Conservation (phyloP, 352 stramenopile genomes). For the Globisporangium nunn region DNA sequence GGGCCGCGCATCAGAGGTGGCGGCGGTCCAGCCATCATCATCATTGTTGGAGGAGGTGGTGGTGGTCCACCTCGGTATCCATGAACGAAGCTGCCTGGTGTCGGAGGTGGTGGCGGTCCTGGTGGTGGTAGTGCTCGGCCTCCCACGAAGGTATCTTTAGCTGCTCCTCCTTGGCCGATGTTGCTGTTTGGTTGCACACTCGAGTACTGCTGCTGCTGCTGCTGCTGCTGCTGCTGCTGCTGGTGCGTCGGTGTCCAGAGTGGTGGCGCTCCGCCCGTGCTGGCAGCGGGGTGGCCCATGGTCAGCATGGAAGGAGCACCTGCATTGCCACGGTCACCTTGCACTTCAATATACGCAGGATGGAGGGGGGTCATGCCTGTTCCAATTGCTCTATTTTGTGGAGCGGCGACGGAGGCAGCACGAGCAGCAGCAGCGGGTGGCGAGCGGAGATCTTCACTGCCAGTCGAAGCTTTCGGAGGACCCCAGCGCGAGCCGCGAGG, state of each 20-base stretch:
- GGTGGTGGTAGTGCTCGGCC: constrained; percentile 1
- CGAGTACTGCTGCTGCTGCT: neutral
- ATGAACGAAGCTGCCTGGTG: constrained; percentile 7
- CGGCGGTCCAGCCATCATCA: neutral
- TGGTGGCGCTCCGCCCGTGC: neutral
- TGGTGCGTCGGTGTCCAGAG: neutral
- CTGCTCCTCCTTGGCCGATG: neutral
- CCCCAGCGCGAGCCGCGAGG: constrained; percentile 64
- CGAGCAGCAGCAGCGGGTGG: constrained; percentile 8
- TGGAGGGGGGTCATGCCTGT: constrained; percentile 17
- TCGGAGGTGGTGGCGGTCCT: neutral
- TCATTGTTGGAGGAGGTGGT: neutral
- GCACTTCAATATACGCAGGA: constrained; percentile 59
- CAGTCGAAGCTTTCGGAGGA: constrained; percentile 32
- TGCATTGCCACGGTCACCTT: constrained; percentile 36
- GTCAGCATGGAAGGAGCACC: constrained; percentile 42
- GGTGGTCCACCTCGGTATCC: constrained; percentile 3
- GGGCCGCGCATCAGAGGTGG: neutral
- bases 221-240: neutral
- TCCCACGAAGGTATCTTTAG: constrained; percentile 8
- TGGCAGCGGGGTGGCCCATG: constrained; percentile 3
- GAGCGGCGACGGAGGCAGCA: constrained; percentile 1
- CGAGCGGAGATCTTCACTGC: constrained; percentile 27
- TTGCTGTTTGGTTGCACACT: neutral
- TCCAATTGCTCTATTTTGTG: constrained; percentile 58